Base-by-base conservation (phyloP, 176 grass and related monocot genomes). In the Musa acuminata region DNA sequence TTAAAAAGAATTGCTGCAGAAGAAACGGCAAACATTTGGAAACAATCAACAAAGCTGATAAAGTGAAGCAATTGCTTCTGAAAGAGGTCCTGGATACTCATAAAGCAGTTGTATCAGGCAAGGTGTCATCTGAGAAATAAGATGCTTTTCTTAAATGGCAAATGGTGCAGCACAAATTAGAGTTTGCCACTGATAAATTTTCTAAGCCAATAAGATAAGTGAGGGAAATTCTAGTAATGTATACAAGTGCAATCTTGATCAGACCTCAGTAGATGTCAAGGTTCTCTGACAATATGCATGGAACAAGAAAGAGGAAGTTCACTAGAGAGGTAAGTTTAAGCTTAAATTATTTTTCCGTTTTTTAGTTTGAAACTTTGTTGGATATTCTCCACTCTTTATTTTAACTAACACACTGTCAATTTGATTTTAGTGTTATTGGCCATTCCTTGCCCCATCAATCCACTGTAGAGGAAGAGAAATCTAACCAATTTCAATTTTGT, bases 231-330 rank as follows among this genome's bases (percentile, higher is more conserved):
- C 86, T 77, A 87, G 89, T 25, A 79, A 83, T 83, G 89, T 92
- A 27, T 96, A 92, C 52, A 92, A 78, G 89, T 92, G 89, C 75
- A 88, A 49, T 67, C 89, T 92, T 86, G 87, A 96, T 69, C 87
- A 92, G 62, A 96, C 87, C 54, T 83, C 91, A 76, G 87, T 92
- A 53, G 92, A 89, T 75, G 80, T 96, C 63, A 96, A 96, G 78
- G 89, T 96, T 81, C 78, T 88, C 74, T 77, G 86, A 50, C 89
- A 96, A 75, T 87, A 96, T 67, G 89, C 89, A 48, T 72, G 67
- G 77, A 73, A 86, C 53, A 96, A 89, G 85, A 86, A 73, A 13
- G 75, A 92, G 53, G 92, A 43, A 92, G 79, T 96, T 92, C 72
- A 82, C 89, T 51, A 87, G 79, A 89, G 92, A 96, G 92, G 87